Percentiles rank a stretch among this genome's conserved stretches.
Evolutionary conservation across 164 flowering plant species (phyloP).

Genomic region (Magnolia officinalis): DNA sequence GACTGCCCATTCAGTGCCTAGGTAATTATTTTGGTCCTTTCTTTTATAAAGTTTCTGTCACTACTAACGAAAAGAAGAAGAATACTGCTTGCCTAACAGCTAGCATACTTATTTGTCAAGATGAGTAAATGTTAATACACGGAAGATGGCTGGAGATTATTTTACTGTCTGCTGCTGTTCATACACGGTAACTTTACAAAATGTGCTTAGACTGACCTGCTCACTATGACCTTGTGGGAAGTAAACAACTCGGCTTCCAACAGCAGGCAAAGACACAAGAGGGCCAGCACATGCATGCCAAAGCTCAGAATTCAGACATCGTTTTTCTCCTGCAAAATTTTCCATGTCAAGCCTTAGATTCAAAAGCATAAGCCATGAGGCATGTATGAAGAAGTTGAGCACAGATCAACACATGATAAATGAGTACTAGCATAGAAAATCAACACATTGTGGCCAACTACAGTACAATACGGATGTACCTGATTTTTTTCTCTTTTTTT

Average conservation of each 20-base stretch:
- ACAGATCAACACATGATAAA: neutral
- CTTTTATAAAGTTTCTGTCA: too few relatives aligned
- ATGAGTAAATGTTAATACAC: neutral
- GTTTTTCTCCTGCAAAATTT: constrained; percentile 58
- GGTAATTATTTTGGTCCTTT: neutral
- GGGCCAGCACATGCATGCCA: constrained; percentile 99
- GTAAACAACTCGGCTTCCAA: constrained; percentile 87
- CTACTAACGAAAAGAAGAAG: neutral
- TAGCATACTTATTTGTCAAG: neutral
- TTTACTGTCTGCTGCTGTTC: neutral
- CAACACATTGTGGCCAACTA: neutral
- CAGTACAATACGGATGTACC: too few relatives aligned
- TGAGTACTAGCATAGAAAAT: neutral
- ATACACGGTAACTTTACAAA: neutral
- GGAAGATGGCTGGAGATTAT: neutral
- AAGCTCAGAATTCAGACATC: constrained; percentile 79
- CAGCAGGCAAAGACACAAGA: constrained; percentile 84
- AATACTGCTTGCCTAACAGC: neutral
- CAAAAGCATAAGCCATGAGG: neutral
- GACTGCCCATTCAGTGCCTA: neutral
- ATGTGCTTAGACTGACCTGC: constrained; percentile 47
- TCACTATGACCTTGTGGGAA: constrained; percentile 95
- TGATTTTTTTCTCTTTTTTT: too few relatives aligned
- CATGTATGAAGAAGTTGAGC: neutral
- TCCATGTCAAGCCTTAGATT: constrained; percentile 1